Base-by-base conservation (phyloP, 2,329 filamentous ascomycete species). In the Curvularia sp. region DNA sequence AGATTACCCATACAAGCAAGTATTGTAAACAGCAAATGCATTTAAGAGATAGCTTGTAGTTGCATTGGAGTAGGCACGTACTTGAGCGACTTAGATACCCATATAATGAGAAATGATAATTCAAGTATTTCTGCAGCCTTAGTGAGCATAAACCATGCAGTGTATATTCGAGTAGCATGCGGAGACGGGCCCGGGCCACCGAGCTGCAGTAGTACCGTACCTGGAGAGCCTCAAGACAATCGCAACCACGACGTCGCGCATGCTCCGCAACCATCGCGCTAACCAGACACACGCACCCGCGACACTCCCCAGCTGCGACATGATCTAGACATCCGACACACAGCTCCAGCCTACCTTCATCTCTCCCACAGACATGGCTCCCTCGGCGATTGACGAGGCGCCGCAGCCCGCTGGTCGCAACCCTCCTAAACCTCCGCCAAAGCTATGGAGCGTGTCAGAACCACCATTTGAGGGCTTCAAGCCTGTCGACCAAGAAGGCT, bases 401-500 rank as follows among this genome's bases (percentile, higher is more conserved):
- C 77, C 79, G 66, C 66, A 58, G 30, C 60, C 78, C 30, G 74
- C 78, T 46, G 78, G 80, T 63, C 78, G 79, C 75, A 79, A 82
- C 64, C 80, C 80, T 33, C 81, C 82, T 63, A 87, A 86, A 69
- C 81, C 83, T 60, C 78, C 81, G 42, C 85, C 76, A 31, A 81
- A 81, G 63, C 75, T 85, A 57, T 86, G 83, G 75, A 76, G 77
- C 61, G 80, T 84, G 57, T 82, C 79, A 58, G 86, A 89, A 35
- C 85, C 83, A 48, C 86, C 86, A 1, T 89, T 88, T 74, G 83
- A 83, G 67, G 86, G 86, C 60, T 85, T 83, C 71, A 82, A 82
- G 43, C 78, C 83, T 51, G 78, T 84, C 47, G 84, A 87, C 68
- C 80, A 83, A 8, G 89, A 94, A 70, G 91, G 90, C 48, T 93